A percentile compares a stretch with the other conserved stretches of the same genome.
Conservation (phyloP, 2,329 filamentous ascomycete genomes). For the Clonostachys rosea region DNA sequence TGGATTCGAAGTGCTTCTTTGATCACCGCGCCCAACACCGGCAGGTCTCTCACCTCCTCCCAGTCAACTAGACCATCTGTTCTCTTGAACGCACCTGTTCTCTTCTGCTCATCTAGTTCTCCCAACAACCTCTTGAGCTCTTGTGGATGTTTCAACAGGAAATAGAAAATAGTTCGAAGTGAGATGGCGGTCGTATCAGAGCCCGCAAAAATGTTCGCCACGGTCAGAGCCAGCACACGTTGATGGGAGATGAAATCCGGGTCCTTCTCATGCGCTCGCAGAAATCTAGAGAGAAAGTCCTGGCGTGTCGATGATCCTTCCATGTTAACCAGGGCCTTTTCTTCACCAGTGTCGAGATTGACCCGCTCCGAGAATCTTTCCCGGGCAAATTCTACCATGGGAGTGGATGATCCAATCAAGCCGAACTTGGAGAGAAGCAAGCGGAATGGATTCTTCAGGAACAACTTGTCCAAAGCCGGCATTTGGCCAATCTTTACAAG, state of each 20-base stretch:
- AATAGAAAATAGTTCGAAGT: conserved; percentile 35
- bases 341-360: conserved; percentile 4
- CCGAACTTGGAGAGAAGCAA: conserved; percentile 65
- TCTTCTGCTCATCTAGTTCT: conserved; percentile 11
- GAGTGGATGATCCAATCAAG: conserved; percentile 63
- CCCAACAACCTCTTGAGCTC: conserved; percentile 11
- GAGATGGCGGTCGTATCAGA: conserved; percentile 42
- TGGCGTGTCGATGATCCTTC: background rate
- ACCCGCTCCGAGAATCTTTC: conserved; percentile 63
- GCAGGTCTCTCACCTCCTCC: conserved; percentile 7
- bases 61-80: conserved; percentile 20
- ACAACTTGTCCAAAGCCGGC: conserved; percentile 62
- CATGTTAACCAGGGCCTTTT: background rate
- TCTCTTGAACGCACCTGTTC: conserved; percentile 24
- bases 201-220: conserved; percentile 28
- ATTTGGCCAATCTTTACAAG: conserved; percentile 62
- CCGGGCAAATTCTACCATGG: conserved; percentile 66
- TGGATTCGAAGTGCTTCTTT: conserved; percentile 48
- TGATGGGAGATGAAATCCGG: conserved; percentile 32
- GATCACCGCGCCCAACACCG: conserved; percentile 47
- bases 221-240: conserved; percentile 17
- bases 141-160: conserved; percentile 26
- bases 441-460: conserved; percentile 72
- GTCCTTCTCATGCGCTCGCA: conserved; percentile 29
- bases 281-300: conserved; percentile 12